Evolutionary conservation across 2,329 filamentous ascomycete genomes (phyloP).

Genomic region (Xylaria multiplex): DNA sequence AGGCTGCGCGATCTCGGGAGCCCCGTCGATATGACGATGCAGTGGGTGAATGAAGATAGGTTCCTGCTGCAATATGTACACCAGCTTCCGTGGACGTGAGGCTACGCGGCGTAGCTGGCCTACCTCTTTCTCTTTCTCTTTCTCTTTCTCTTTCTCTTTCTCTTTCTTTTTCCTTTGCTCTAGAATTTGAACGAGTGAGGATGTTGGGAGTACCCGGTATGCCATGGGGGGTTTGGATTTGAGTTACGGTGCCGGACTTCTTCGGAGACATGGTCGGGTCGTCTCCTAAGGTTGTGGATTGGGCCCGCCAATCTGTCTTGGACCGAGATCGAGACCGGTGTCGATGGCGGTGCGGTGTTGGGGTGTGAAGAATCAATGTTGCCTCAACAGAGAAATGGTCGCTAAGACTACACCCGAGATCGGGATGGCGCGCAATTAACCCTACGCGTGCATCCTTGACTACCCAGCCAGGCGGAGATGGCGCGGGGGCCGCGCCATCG

Average conservation of each 20-base stretch:
- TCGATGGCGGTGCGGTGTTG: conserved; percentile 33
- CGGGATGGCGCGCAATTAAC: conserved; percentile 84
- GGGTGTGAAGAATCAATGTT: conserved; percentile 67
- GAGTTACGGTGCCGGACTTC: conserved; percentile 19
- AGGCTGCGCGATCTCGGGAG: conserved; percentile 46
- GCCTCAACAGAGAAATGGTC: conserved; percentile 95
- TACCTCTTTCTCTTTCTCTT: conserved; percentile 19
- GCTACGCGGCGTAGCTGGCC: conserved; percentile 28
- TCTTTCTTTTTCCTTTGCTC: conserved; percentile 21
- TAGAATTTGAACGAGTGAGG: conserved; percentile 1
- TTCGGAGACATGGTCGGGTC: conserved; percentile 16
- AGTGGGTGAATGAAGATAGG: conserved; percentile 54
- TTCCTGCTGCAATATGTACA: conserved; percentile 46
- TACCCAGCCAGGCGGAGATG: conserved; percentile 64
- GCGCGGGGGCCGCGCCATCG: conserved; percentile 45
- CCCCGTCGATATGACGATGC: conserved; percentile 45
- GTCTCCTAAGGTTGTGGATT: conserved; percentile 11
- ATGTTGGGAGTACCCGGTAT: conserved; percentile 17
- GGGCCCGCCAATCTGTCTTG: conserved; percentile 13
- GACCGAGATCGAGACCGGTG: conserved; percentile 23
- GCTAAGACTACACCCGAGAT: conserved; percentile 84
- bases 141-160: conserved; percentile 20
- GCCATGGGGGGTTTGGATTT: conserved; percentile 18
- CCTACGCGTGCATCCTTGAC: conserved; percentile 77
- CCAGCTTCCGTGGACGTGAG: conserved; percentile 35